Base-by-base conservation (phyloP, 495 filamentous ascomycete genomes). In the Penicillium crystallinum region DNA sequence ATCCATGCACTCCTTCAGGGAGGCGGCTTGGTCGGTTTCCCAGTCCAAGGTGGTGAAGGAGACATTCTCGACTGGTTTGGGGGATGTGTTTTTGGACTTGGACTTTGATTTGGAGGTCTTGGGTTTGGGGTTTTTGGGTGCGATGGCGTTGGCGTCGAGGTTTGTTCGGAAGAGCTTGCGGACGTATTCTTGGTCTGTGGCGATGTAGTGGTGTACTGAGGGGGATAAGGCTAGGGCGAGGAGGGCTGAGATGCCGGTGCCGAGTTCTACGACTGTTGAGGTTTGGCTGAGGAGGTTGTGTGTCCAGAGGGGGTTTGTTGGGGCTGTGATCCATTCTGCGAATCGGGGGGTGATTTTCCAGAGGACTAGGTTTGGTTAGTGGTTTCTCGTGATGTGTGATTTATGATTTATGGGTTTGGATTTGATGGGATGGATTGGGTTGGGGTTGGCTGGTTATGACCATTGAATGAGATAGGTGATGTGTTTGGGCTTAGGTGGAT, bases 331-430 rank as follows among this genome's bases (percentile, higher is more conserved):
- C 90, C 91, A 98, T 62, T 84, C 76, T 11, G 93, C 88, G 63
- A 97, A 84, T 46, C 81, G 71, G 18, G 93, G 90, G 3, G 91
- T 95, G 61, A 96, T 87, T 73, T 89, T 93, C 93, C 93, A 98
- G 14, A 95, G 73, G 17, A 92, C 89, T 87, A 31, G 17, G 21
- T 21, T 36, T 31, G 48, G 36, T 46, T 33, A 36, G 7, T 27
- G 7, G 39, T 21, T 44, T 17, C 15, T 17, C 11, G 30, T n/a
- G 48, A 44, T 37, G 38, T 23, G 30, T 18, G 21, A 22, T 11
- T 15, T 34, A 12, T 12, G 31, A n/a, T n/a, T n/a, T n/a, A n/a
- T n/a, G n/a, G n/a, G n/a, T n/a, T n/a, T n/a, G n/a, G n/a, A n/a
- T n/a, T n/a, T n/a, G n/a, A n/a, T n/a, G n/a, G n/a, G n/a, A n/a